Evolutionary conservation across 345 rosid genomes (phyloP).

Genomic region (Adansonia digitata): DNA sequence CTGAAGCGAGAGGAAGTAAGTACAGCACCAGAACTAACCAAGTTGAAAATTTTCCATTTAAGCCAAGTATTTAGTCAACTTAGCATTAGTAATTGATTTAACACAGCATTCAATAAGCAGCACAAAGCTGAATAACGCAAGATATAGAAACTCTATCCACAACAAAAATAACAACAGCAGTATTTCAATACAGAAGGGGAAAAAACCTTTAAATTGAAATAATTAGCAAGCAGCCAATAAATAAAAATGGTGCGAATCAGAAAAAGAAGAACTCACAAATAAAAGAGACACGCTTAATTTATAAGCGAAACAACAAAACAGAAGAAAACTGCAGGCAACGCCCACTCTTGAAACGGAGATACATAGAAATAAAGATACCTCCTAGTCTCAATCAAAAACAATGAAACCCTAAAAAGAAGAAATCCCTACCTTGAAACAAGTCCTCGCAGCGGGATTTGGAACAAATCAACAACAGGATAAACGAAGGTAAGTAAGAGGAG

Average conservation of each 20-base stretch:
- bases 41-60: not conserved
- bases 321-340: not conserved
- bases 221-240: not conserved
- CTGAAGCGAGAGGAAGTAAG: not conserved
- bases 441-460: not conserved
- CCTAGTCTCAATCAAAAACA: not conserved
- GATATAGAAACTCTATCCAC: not conserved
- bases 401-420: conserved; percentile 5
- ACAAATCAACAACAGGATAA: not conserved
- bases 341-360: not conserved
- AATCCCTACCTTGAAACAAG: conserved; percentile 5
- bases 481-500: too few relatives aligned
- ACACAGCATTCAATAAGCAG: not conserved
- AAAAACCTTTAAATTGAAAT: not conserved
- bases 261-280: not conserved
- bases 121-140: not conserved
- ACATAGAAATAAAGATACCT: not conserved
- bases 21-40: not conserved
- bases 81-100: not conserved
- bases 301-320: not conserved
- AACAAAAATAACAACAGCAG: not conserved
- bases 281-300: not conserved
- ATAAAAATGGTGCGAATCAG: not conserved
- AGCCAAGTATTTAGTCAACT: not conserved
- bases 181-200: not conserved